Evolutionary conservation across 345 rosid species (phyloP), one percentile per base, ranked within the genome.

Genomic region (Aegle marmelos): DNA sequence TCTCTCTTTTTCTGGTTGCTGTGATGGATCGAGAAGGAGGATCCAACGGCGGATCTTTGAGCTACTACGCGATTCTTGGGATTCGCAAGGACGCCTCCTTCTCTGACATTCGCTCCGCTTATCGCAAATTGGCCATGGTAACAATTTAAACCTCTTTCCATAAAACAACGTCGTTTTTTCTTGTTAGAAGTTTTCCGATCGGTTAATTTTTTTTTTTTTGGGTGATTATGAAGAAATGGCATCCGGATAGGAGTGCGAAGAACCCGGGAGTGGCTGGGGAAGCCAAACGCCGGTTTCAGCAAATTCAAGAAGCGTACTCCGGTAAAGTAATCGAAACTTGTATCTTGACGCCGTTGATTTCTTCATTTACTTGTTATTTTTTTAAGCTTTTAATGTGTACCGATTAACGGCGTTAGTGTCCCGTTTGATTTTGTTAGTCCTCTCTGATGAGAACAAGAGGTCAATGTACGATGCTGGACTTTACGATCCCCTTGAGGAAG

Each of bases 91-190:
- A 92, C 53, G 91, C 95, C 81, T 91, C 98, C 81, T 89, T 71
- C 92, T 89, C 94, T 60, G 98, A 95, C 72, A 73, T 95, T 24
- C 94, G 94, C 19, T 21, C 92, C 61, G 94, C 98, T 22, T 95
- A 95, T 68, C 94, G 97, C 27, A 92, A 92, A 73, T 98, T 95
- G 39, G 98, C 98, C 65, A 83, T 93, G 98, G 98, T 93, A 86
- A 75, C 30, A 41, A 14, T 27, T 31, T 31, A 1, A 25, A 19
- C 31, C 53, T 70, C 39, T 19, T 70, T 1, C 21, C 41, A 6
- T 19, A 39, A 66, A 22, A 24, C 54, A 4, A 8, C 19, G 34
- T 6, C 57, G 25, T 8, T 37, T 63, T 36, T 63, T 10, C 7
- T 1, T 5, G 9, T 13, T 2, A 2, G 57, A 6, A 41, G 9